phyloP scores from a whole-genome alignment of 192 early-diverging fungal genomes.

The Mortierella hygrophila region DNA sequence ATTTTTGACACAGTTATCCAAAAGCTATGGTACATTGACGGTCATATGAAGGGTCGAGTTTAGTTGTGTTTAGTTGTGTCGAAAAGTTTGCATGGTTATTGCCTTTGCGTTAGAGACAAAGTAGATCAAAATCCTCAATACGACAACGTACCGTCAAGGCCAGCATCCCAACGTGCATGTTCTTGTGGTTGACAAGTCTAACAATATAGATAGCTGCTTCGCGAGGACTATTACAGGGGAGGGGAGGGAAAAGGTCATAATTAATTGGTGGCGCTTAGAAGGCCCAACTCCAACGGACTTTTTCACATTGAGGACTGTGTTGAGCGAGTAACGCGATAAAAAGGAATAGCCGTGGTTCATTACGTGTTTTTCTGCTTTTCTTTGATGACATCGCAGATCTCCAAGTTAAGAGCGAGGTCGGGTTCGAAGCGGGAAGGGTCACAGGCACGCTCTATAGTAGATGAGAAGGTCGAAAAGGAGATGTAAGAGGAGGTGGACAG shows the following conservation, averaged over 20 bases:
- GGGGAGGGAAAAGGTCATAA: neutral
- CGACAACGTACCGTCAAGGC: slow-evolving; percentile 68
- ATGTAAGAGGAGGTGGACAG: neutral
- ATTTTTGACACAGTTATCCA: slow-evolving; percentile 99
- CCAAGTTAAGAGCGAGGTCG: slow-evolving; percentile 90
- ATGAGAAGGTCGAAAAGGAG: neutral
- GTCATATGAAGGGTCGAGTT: neutral
- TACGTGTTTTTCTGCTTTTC: slow-evolving; percentile 88
- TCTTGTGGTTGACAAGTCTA: slow-evolving; percentile 72
- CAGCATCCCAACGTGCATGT: slow-evolving; percentile 69
- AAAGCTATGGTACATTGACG: slow-evolving; percentile 63
- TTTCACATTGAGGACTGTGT: neutral
- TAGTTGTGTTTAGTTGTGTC: neutral
- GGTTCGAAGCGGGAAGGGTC: slow-evolving; percentile 76
- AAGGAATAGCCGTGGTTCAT: neutral
- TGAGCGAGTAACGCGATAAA: neutral
- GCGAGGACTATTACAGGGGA: slow-evolving; percentile 66
- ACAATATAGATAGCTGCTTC: slow-evolving; percentile 82
- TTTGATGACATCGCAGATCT: slow-evolving; percentile 96
- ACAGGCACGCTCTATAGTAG: slow-evolving; percentile 80
- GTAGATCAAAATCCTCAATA: too few relatives aligned
- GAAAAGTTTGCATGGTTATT: neutral
- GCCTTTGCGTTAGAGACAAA: neutral
- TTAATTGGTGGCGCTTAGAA: neutral
- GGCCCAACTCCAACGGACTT: neutral